phyloP scores from a whole-genome alignment of 768 basidiomycete species.

The Collybiopsis confluens region DNA sequence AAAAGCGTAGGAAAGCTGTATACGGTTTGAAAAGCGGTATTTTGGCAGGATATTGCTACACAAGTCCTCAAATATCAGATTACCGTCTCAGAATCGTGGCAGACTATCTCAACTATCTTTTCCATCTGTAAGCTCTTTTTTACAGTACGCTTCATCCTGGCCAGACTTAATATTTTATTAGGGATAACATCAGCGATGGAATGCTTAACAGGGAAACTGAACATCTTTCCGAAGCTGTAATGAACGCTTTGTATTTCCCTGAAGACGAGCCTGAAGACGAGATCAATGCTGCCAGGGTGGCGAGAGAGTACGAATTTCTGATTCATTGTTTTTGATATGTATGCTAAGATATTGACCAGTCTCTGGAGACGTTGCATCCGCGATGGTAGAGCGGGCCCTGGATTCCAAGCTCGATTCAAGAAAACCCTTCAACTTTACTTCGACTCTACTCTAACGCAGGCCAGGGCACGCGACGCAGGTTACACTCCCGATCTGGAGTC shows the following conservation, averaged over 20 bases:
- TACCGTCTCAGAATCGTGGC: constrained; percentile 60
- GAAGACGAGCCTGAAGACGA: constrained; percentile 36
- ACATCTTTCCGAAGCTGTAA: constrained; percentile 57
- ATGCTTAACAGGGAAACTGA: constrained; percentile 65
- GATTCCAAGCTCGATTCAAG: constrained; percentile 64
- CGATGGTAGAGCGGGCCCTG: constrained; percentile 41
- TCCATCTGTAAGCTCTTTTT: constrained; percentile 38
- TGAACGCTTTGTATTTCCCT: constrained; percentile 64
- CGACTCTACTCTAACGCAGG: constrained; percentile 61
- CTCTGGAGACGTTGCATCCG: constrained; percentile 64
- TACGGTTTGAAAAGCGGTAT: constrained; percentile 62
- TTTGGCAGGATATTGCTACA: constrained; percentile 63
- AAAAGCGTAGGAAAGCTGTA: constrained; percentile 43
- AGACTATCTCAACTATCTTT: constrained; percentile 65
- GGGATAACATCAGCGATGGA: constrained; percentile 75
- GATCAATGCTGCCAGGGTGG: constrained; percentile 56
- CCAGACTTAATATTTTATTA: constrained; percentile 11
- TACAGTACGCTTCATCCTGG: too few species aligned
- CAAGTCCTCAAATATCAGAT: constrained; percentile 35
- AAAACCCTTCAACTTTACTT: constrained; percentile 68
- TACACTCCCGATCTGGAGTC: constrained; percentile 66
- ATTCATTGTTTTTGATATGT: not conserved
- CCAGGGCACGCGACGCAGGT: constrained; percentile 48
- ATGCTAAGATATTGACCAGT: constrained; percentile 29
- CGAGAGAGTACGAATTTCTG: constrained; percentile 71